These are phyloP conservation scores for Aspergillus sp. DNA, from an alignment of 2,329 filamentous ascomycete species.

Conservation along the genomic window DNA sequence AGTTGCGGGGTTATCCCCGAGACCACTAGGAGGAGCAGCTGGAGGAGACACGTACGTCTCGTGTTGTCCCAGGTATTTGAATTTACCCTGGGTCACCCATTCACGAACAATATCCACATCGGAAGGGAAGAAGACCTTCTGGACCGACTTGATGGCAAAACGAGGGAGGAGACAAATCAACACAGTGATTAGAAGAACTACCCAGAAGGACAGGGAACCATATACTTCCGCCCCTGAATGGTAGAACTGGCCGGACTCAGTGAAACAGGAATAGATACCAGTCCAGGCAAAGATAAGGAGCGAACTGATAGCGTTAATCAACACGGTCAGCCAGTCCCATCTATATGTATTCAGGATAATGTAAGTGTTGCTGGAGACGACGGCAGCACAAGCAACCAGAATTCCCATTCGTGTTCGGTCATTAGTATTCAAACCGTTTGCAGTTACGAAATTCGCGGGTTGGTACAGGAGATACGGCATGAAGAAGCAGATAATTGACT, in stretches of 20 bases:
- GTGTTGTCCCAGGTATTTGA: constrained; percentile 67
- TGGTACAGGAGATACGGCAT: constrained; percentile 81
- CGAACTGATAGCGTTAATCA: constrained; percentile 79
- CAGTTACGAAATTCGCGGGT: constrained; percentile 67
- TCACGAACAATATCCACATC: constrained; percentile 96
- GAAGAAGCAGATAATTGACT: constrained; percentile 91
- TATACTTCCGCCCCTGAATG: constrained; percentile 77
- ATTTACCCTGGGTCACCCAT: constrained; percentile 79
- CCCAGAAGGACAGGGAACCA: constrained; percentile 81
- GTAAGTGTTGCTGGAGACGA: constrained; percentile 89
- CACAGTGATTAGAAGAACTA: constrained; percentile 73
- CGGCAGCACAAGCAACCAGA: constrained; percentile 79
- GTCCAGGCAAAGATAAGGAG: constrained; percentile 95
- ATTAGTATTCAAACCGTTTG: constrained; percentile 71
- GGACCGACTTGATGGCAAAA: constrained; percentile 80
- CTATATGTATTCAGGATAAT: constrained; percentile 94
- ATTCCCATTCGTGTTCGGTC: constrained; percentile 84
- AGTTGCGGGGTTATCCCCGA: constrained; percentile 41
- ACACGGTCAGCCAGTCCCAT: constrained; percentile 94
- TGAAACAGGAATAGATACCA: constrained; percentile 73
- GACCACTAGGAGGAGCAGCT: constrained; percentile 25
- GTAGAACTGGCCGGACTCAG: constrained; percentile 66
- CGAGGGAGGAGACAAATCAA: constrained; percentile 83
- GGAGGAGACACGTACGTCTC: constrained; percentile 52
- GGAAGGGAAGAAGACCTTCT: constrained; percentile 91